Conservation (phyloP, 176 grass and related monocot species). For the Oropetium thomaeum region DNA sequence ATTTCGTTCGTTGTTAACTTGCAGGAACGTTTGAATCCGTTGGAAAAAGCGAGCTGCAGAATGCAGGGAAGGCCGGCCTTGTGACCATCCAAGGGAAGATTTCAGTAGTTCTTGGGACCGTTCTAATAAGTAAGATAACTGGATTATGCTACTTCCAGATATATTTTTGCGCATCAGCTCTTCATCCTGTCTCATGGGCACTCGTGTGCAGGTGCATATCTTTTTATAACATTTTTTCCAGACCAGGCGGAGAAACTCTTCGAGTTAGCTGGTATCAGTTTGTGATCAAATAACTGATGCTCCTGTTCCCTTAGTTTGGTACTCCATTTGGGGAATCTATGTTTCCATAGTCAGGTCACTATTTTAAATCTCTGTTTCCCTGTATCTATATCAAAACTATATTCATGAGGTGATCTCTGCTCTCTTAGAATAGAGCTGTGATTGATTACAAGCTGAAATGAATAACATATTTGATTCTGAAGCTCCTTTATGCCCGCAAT, state of each 20-base stretch:
- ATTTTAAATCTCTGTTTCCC: not conserved
- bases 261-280: slow-evolving; percentile 56
- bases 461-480: not conserved
- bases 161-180: not conserved
- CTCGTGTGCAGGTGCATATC: slow-evolving; percentile 58
- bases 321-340: slow-evolving; percentile 3
- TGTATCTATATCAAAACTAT: not conserved
- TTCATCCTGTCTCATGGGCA: not conserved
- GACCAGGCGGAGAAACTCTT: slow-evolving; percentile 94
- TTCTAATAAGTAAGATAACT: slow-evolving; percentile 75
- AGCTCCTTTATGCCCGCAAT: not conserved
- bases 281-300: slow-evolving; percentile 26
- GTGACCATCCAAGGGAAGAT: slow-evolving; percentile 88
- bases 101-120: slow-evolving; percentile 73
- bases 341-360: slow-evolving; percentile 8
- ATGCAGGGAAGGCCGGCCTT: slow-evolving; percentile 87
- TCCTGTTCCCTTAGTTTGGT: not conserved
- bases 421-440: not conserved
- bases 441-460: not conserved
- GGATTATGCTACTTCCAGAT: not conserved
- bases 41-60: slow-evolving; percentile 64
- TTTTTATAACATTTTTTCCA: slow-evolving; percentile 88
- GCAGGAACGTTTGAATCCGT: slow-evolving; percentile 73
- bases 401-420: not conserved
- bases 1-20: not conserved